phyloP scores from a whole-genome alignment of 148 eudicot genomes.

The Amaranthus hypochondriacus region DNA sequence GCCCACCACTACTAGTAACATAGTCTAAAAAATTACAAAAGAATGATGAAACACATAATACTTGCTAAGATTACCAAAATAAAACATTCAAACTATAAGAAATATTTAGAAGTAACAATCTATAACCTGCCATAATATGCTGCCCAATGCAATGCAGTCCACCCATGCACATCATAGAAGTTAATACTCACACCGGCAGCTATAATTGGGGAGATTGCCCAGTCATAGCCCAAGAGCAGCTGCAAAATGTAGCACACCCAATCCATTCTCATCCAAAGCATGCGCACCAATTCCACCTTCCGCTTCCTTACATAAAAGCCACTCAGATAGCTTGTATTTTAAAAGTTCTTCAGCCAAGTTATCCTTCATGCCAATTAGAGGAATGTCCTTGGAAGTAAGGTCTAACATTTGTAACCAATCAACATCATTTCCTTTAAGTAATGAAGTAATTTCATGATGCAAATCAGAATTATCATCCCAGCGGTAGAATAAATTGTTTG shows the following conservation, averaged over 20 bases:
- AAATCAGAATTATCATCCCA: slow-evolving; percentile 29
- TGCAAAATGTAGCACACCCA: slow-evolving; percentile 74
- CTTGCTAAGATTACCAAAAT: neutral
- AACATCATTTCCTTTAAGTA: slow-evolving; percentile 33
- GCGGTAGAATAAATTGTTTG: slow-evolving; percentile 15
- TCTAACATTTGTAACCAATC: slow-evolving; percentile 30
- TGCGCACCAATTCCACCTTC: slow-evolving; percentile 71
- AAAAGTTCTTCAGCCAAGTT: slow-evolving; percentile 46
- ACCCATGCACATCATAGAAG: slow-evolving; percentile 72
- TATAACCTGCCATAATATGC: slow-evolving; percentile 77
- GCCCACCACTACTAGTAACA: neutral
- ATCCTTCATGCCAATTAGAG: slow-evolving; percentile 40
- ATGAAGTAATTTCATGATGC: slow-evolving; percentile 37
- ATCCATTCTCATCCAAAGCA: slow-evolving; percentile 68
- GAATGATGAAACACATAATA: neutral
- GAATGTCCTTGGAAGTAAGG: slow-evolving; percentile 33
- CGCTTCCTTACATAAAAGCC: slow-evolving; percentile 63
- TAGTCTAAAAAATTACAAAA: neutral
- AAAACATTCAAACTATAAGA: neutral
- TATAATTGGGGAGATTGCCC: slow-evolving; percentile 68
- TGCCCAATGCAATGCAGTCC: slow-evolving; percentile 93
- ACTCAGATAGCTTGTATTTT: slow-evolving; percentile 54
- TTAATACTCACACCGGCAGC: slow-evolving; percentile 73
- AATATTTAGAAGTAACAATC: neutral
- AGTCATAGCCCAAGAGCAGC: slow-evolving; percentile 83